Conservation (phyloP, 1,284 basidiomycete genomes). For the Heterobasidion occidentale region DNA sequence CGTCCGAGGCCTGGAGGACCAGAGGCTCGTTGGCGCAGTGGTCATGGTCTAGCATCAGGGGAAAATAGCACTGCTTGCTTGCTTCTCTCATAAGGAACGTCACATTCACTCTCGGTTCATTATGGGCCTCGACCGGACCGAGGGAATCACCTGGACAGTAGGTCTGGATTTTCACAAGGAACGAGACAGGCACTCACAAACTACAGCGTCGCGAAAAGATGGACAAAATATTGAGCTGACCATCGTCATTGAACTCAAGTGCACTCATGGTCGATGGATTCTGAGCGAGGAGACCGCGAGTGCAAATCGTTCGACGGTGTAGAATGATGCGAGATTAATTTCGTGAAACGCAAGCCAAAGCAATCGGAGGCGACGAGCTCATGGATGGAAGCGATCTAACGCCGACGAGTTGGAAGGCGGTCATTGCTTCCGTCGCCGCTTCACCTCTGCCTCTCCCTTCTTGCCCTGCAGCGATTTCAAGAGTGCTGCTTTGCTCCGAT, state of each 20-base stretch:
- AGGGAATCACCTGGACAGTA: not conserved
- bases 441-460: constrained; percentile 5
- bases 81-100: no score
- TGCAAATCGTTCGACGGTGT: not conserved
- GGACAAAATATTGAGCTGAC: no score
- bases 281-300: not conserved
- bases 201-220: no score
- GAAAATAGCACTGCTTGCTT: no score
- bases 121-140: not conserved
- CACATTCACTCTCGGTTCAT: not conserved
- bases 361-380: not conserved
- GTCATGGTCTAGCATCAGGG: no score
- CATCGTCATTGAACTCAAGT: not conserved
- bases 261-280: not conserved
- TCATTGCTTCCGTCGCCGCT: not conserved
- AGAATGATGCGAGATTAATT: not conserved
- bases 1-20: not conserved
- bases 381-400: not conserved
- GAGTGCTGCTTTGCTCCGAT: constrained; percentile 51
- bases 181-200: not conserved
- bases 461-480: constrained; percentile 36
- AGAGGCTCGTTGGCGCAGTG: not conserved
- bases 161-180: not conserved
- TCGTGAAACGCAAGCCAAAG: not conserved
- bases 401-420: not conserved